Percentiles rank a stretch among this genome's conserved stretches.
phyloP scores from a whole-genome alignment of 2,329 filamentous ascomycete genomes.

The Fusarium sp. region DNA sequence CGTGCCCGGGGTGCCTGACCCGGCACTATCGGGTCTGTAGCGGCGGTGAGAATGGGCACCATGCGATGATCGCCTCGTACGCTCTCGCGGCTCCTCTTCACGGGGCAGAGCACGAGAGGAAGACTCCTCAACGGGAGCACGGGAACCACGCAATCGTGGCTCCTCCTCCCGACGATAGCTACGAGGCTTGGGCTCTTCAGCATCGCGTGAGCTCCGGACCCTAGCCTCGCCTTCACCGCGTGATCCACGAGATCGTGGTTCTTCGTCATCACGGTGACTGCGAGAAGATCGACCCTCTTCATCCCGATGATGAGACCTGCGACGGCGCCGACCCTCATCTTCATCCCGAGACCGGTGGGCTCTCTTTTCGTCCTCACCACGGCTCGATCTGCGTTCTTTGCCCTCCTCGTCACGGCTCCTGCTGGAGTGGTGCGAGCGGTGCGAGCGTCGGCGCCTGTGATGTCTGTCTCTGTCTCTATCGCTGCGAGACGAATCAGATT shows the following conservation, averaged over 20 bases:
- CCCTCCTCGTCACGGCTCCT: conserved; percentile 48
- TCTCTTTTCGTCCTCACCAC: conserved; percentile 40
- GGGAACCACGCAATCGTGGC: conserved; percentile 22
- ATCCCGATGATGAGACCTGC: conserved; percentile 30
- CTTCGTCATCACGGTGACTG: conserved; percentile 33
- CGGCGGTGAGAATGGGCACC: conserved; percentile 50
- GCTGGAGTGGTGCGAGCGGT: conserved; percentile 49
- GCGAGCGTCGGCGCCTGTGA: conserved; percentile 56
- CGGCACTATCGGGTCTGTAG: conserved; percentile 53
- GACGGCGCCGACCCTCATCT: conserved; percentile 46
- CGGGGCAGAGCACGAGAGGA: conserved; percentile 15
- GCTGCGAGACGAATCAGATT: conserved; percentile 49
- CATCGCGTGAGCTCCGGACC: conserved; percentile 24
- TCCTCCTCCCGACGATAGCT: conserved; percentile 38
- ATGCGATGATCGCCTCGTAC: conserved; percentile 34
- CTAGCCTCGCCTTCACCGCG: conserved; percentile 29
- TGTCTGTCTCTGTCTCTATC: conserved; percentile 55
- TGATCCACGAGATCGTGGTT: conserved; percentile 23
- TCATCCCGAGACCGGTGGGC: conserved; percentile 33
- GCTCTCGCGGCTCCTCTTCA: conserved; percentile 38
- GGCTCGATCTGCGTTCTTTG: conserved; percentile 39
- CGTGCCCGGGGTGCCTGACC: conserved; percentile 49
- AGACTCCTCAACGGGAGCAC: conserved; percentile 25
- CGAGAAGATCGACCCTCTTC: conserved; percentile 36
- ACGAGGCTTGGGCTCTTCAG: conserved; percentile 27